These are phyloP conservation scores for Gastrodia elata DNA, from an alignment of 106 monocot species.

Conservation along the genomic window DNA sequence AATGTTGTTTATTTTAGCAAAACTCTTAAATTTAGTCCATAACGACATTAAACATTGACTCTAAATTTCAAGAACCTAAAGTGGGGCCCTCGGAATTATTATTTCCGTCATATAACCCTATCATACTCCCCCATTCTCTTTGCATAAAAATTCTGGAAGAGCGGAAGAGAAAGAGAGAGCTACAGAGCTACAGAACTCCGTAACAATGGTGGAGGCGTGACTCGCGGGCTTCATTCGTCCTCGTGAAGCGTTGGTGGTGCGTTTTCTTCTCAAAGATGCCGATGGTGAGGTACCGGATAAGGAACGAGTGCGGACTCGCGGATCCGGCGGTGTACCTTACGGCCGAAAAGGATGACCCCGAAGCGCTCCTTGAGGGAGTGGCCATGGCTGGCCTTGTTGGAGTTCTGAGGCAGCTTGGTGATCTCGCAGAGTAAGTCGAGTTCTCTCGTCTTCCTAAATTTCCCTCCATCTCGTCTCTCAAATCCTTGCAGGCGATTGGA, in stretches of 20 bases:
- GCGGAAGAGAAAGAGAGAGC: background rate
- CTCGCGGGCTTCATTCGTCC: background rate
- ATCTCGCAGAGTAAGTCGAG: slow-evolving; percentile 75
- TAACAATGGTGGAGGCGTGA: slow-evolving; percentile 22
- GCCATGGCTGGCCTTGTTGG: slow-evolving; percentile 99
- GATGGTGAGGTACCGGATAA: slow-evolving; percentile 67
- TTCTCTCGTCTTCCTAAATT: background rate
- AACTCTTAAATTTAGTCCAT: too few species aligned
- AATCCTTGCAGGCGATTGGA: background rate
- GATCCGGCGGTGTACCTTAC: slow-evolving; percentile 72
- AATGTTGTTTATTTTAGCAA: too few species aligned
- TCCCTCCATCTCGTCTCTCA: background rate
- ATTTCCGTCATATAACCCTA: background rate
- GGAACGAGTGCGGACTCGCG: slow-evolving; percentile 82
- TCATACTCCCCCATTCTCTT: background rate
- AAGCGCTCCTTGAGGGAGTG: slow-evolving; percentile 94
- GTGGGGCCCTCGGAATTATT: background rate
- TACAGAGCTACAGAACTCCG: slow-evolving; percentile 4
- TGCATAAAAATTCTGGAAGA: background rate
- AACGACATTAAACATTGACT: too few species aligned
- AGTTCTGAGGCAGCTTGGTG: slow-evolving; percentile 91
- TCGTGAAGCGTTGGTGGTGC: background rate
- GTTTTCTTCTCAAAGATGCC: slow-evolving; percentile 57
- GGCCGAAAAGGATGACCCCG: slow-evolving; percentile 82
- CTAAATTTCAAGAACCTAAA: too few species aligned